Base-by-base conservation (phyloP, 495 filamentous ascomycete genomes). In the Penicillium daleae region DNA sequence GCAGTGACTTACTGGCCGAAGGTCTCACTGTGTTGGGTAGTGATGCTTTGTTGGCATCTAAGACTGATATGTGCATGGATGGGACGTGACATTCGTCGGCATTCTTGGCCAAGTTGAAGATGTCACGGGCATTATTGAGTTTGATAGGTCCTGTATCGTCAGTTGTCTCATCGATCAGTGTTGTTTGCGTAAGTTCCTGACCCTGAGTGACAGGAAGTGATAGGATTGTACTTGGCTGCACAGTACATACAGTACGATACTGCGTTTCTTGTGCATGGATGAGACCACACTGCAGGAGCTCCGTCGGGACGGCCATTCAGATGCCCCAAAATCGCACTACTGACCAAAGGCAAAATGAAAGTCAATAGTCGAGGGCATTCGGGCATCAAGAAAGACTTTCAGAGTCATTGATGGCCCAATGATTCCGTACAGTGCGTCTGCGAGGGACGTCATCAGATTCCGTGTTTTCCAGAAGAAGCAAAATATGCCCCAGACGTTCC, bases 11-110 rank as follows among this genome's bases (percentile, higher is more conserved):
- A 46, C 22, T 22, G 39, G 15, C 33, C 26, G 57, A 44, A 19
- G 13, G 27, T 57, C 64, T 57, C 54, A 32, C 27, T 50, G 48
- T 31, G 44, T 26, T 21, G 7, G 27, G 29, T 19, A 15, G 12
- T 27, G 42, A 13, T 40, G 51, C 27, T 27, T 29, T 31, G 26
- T 24, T 50, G 46, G 24, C 46, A 2, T 50, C 4, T 13, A 50
- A 50, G 46, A 26, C 12, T 50, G 46, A 50, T 50, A 13, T 15
- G 10, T 50, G 24, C 15, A 50, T 29, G 42, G 46, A 50, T 15
- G 46, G 17, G 22, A n/a, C 7, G 13, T 27, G 46, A 29, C 7
- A 24, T 29, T 15, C 24, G 24, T 48, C 12, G 24, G n/a, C 46
- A 27, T 15, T 50, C 46, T 50, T 50, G 46, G 46, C 46, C 24